Evolutionary conservation across 2,329 filamentous ascomycete genomes (phyloP).

Genomic region (Pochonia chlamydosporia): DNA sequence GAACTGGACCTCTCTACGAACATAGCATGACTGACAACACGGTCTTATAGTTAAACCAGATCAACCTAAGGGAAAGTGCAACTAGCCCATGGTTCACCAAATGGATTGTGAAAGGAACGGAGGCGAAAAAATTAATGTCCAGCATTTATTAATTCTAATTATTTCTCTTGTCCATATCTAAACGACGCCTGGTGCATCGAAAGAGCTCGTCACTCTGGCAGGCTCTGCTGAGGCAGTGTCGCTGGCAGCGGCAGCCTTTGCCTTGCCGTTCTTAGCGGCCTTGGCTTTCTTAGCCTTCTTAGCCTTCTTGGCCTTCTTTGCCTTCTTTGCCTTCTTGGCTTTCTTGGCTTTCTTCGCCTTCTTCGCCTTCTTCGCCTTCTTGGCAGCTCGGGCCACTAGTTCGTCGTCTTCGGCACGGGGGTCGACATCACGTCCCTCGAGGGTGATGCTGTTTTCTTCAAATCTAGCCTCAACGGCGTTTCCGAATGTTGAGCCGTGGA

Average conservation of each 20-base stretch:
- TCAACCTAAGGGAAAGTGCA: too few species aligned
- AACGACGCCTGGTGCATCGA: slow-evolving; percentile 2
- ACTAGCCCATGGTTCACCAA: too few species aligned
- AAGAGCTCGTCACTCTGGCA: not conserved
- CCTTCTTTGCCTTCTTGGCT: not conserved
- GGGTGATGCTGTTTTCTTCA: not conserved
- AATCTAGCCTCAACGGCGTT: not conserved
- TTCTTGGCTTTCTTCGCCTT: not conserved
- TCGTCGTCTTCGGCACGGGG: not conserved
- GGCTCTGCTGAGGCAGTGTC: not conserved
- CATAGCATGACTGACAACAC: too few species aligned
- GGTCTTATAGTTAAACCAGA: too few species aligned
- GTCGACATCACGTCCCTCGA: not conserved
- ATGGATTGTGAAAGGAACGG: too few species aligned
- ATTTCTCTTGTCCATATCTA: not conserved
- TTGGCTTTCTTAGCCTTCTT: not conserved
- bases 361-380: not conserved
- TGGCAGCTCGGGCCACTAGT: not conserved
- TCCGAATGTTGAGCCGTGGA: not conserved
- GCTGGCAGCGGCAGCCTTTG: not conserved
- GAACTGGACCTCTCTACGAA: too few species aligned
- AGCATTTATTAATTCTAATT: not conserved
- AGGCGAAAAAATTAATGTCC: too few species aligned
- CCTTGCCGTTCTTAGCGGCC: not conserved
- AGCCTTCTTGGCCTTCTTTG: not conserved